A percentile compares a stretch with the other conserved stretches of the same genome.
Evolutionary conservation across 345 rosid genomes (phyloP).

Genomic region (Pistacia vera): DNA sequence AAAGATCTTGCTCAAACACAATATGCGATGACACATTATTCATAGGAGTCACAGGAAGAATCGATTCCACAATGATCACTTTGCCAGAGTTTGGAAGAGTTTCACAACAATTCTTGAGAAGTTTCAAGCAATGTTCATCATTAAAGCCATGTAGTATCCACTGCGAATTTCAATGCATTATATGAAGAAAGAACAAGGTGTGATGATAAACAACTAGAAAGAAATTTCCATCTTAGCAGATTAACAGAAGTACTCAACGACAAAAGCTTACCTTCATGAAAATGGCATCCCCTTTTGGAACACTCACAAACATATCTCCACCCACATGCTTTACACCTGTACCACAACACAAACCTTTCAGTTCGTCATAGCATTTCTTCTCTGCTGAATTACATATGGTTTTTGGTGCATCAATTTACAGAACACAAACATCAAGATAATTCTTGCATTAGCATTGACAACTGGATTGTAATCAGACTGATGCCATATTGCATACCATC

Average conservation of each 20-base stretch:
- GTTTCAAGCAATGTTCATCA: constrained; percentile 43
- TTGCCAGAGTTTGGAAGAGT: constrained; percentile 43
- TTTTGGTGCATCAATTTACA: too few relatives aligned
- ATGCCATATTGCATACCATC: background rate
- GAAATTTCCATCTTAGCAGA: background rate
- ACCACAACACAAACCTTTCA: background rate
- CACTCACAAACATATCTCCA: constrained; percentile 82
- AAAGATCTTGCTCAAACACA: constrained; percentile 42
- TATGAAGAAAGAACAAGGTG: background rate
- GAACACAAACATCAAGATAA: too few relatives aligned
- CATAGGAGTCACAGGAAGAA: constrained; percentile 36
- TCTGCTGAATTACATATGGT: too few relatives aligned
- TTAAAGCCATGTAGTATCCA: constrained; percentile 50
- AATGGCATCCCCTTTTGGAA: constrained; percentile 82
- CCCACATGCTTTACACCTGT: constrained; percentile 81
- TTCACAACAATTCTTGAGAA: constrained; percentile 50
- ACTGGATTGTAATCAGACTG: background rate
- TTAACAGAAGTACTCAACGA: background rate
- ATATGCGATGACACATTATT: constrained; percentile 33
- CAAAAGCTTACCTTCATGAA: constrained; percentile 78
- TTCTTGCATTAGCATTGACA: background rate
- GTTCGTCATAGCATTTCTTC: background rate
- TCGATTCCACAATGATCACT: constrained; percentile 42
- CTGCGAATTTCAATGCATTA: constrained; percentile 9
- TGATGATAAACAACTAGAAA: background rate